Evolutionary conservation across 2,329 filamentous ascomycete genomes (phyloP), one percentile per base, ranked within the genome.

Genomic region (Drechslerella dactyloides): DNA sequence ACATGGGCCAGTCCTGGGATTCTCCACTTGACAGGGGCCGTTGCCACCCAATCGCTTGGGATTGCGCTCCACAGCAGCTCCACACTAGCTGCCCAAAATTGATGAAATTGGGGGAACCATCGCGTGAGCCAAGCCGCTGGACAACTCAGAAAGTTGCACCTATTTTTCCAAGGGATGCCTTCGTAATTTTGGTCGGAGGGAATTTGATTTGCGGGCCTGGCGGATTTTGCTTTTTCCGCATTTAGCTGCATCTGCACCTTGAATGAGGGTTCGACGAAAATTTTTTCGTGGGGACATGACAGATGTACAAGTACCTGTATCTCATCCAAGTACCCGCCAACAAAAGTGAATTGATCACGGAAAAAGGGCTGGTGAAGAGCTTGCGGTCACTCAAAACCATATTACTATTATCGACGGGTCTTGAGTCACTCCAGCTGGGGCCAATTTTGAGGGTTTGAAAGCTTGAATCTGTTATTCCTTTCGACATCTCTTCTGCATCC

Each of bases 101-200:
- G 51, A 53, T 55, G 30, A 42, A 56, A 60, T 65, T 57, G 55
- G 65, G 40, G 37, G 23, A 50, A 59, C 42, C 27, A 61, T 65
- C 60, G 44, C 64, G 68, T 56, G 60, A 57, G 68, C 68, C 68
- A 72, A 72, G 68, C 40, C 68, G 44, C 44, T 19, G 50, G 60
- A 65, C 68, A 72, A 64, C 68, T 72, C 68, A 72, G 68, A 72
- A 72, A 65, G 59, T 65, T 42, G 35, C 53, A 64, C 68, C 51
- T 57, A 30, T 56, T 68, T 53, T 48, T 60, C 60, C 42, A 60
- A 61, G 19, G 55, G 55, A 23, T 17, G 46, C 55, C 48, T 48
- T 54, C 40, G 59, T 19, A 46, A 54, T 58, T 33, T 54, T 59
- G 58, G 58, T 13, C 15, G n/a, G 5, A 4, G 4, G 44, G 11